Evolutionary conservation across 148 eudicot species (phyloP).

Genomic region (Suaeda aralocaspica): DNA sequence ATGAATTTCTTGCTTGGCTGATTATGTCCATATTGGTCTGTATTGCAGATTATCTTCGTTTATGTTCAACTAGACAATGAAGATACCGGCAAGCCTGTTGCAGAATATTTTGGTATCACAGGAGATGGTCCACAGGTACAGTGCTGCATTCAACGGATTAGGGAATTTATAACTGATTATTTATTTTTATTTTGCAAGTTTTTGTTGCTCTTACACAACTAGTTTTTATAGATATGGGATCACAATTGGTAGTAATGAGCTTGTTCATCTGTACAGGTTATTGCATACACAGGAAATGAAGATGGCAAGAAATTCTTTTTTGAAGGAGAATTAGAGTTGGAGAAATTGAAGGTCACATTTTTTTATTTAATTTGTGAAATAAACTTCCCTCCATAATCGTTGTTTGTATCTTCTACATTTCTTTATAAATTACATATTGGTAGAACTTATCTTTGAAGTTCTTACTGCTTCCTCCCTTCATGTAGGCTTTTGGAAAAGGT

Average conservation of each 20-base stretch:
- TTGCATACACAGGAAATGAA: conserved; percentile 70
- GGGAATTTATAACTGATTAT: background rate
- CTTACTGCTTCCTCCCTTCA: background rate
- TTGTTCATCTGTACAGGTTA: conserved; percentile 40
- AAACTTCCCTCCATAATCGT: background rate
- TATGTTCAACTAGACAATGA: conserved; percentile 73
- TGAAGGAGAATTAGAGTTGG: conserved; percentile 56
- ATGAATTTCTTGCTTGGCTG: background rate
- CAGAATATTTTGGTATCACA: conserved; percentile 80
- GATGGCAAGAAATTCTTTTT: conserved; percentile 57
- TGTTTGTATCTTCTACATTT: background rate
- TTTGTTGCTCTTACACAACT: conserved; percentile 7
- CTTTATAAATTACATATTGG: background rate
- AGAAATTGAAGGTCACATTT: conserved; percentile 56
- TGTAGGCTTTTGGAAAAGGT: conserved; percentile 62
- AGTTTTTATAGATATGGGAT: background rate
- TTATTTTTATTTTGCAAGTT: background rate
- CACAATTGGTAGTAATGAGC: background rate
- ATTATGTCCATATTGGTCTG: background rate
- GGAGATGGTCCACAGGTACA: conserved; percentile 65
- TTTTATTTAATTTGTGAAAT: background rate
- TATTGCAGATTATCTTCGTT: conserved; percentile 71
- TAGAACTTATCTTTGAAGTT: background rate
- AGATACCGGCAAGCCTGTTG: conserved; percentile 84
- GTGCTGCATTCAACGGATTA: background rate